Conservation (phyloP, 176 grass and related monocot genomes). For the Bonia amplexicaulis region DNA sequence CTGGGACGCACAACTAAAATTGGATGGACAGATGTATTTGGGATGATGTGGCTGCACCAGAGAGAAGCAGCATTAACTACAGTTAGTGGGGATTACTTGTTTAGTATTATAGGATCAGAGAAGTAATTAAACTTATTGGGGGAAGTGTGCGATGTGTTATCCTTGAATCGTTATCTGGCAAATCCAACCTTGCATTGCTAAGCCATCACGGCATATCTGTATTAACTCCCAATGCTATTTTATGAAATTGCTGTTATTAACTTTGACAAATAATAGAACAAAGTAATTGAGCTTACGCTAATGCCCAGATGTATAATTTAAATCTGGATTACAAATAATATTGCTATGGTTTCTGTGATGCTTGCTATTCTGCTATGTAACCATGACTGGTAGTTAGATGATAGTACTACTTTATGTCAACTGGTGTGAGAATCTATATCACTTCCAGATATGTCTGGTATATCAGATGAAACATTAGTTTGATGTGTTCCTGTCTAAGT, state of each 20-base stretch:
- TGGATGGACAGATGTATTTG: too few species aligned
- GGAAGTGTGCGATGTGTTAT: not conserved
- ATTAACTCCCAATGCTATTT: not conserved
- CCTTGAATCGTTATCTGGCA: not conserved
- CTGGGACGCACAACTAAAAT: too few species aligned
- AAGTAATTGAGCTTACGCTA: not conserved
- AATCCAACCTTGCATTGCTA: not conserved
- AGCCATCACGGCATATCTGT: not conserved
- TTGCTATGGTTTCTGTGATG: not conserved
- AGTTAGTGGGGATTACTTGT: too few species aligned
- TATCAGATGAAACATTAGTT: not conserved
- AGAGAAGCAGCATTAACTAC: too few species aligned
- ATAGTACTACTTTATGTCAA: not conserved
- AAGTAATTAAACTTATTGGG: not conserved
- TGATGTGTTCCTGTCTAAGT: not conserved
- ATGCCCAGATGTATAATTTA: not conserved
- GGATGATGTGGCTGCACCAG: too few species aligned
- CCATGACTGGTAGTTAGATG: not conserved
- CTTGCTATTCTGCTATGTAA: not conserved
- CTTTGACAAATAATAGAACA: not conserved
- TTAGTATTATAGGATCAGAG: too few species aligned
- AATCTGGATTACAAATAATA: not conserved
- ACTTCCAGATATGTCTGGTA: not conserved
- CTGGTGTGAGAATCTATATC: not conserved
- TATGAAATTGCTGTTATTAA: not conserved